Evolutionary conservation across 176 grass and related monocot species (phyloP).

Genomic region (Hyparrhenia diplandra): DNA sequence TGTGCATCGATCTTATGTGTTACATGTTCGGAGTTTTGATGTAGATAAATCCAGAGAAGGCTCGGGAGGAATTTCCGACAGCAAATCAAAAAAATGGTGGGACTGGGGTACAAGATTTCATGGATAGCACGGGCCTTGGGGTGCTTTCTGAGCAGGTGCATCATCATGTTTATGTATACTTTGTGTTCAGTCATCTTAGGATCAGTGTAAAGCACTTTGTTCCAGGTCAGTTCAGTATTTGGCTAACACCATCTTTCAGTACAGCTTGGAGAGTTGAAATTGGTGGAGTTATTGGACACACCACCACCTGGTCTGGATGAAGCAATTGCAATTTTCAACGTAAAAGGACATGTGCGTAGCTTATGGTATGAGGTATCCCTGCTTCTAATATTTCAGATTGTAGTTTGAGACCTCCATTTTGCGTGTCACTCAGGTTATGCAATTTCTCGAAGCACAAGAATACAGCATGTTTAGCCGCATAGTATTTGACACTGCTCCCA

Average conservation of each 20-base stretch:
- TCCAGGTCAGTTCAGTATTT: slow-evolving; percentile 11
- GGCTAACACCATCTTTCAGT: slow-evolving; percentile 19
- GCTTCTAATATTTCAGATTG: not conserved
- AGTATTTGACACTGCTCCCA: slow-evolving; percentile 94
- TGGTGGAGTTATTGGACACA: slow-evolving; percentile 84
- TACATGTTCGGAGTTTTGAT: not conserved
- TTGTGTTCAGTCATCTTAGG: not conserved
- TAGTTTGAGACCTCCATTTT: slow-evolving; percentile 11
- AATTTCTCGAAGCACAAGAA: slow-evolving; percentile 91
- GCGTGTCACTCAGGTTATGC: slow-evolving; percentile 67
- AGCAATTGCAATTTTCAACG: slow-evolving; percentile 97
- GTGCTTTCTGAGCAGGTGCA: slow-evolving; percentile 78
- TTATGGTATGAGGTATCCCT: not conserved
- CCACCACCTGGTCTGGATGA: slow-evolving; percentile 93
- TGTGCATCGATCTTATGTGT: not conserved
- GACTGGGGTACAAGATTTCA: slow-evolving; percentile 88
- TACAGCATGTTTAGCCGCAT: slow-evolving; percentile 94
- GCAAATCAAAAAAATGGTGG: slow-evolving; percentile 74
- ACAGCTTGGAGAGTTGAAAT: slow-evolving; percentile 91
- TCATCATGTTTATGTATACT: slow-evolving; percentile 4
- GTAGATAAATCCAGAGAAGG: slow-evolving; percentile 94
- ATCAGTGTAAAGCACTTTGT: not conserved
- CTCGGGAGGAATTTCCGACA: slow-evolving; percentile 73
- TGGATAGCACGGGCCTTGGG: slow-evolving; percentile 95
- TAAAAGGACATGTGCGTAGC: slow-evolving; percentile 3